Conservation (phyloP, 2,329 filamentous ascomycete genomes). For the Alternaria alternata region DNA sequence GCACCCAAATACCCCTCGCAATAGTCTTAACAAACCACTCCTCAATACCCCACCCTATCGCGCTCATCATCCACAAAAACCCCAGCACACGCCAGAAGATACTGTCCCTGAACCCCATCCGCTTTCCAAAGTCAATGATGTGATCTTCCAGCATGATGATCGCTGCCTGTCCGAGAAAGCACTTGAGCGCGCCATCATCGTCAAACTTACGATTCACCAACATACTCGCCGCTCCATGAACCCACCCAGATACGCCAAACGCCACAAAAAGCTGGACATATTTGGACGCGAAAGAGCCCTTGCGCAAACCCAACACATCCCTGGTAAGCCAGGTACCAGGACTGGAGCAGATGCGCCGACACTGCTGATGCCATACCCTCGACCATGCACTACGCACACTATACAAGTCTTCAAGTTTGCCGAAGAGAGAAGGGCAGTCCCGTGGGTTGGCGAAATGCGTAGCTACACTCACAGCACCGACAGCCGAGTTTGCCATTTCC, state of each 20-base stretch:
- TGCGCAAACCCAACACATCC: slow-evolving; percentile 28
- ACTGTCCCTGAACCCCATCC: slow-evolving; percentile 24
- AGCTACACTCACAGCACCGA: slow-evolving; percentile 26
- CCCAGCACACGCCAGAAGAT: slow-evolving; percentile 30
- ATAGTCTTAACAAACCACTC: slow-evolving; percentile 14
- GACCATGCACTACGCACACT: slow-evolving; percentile 36
- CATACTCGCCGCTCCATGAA: slow-evolving; percentile 32
- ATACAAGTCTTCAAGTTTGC: slow-evolving; percentile 23
- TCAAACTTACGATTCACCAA: slow-evolving; percentile 19
- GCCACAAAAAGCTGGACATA: slow-evolving; percentile 40
- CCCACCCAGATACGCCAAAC: slow-evolving; percentile 29
- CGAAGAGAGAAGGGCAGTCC: slow-evolving; percentile 40
- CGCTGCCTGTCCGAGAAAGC: slow-evolving; percentile 35
- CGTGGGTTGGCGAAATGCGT: slow-evolving; percentile 27
- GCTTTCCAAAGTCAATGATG: slow-evolving; percentile 32
- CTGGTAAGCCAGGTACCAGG: slow-evolving; percentile 27
- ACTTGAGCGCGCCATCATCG: slow-evolving; percentile 25
- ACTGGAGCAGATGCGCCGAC: slow-evolving; percentile 29
- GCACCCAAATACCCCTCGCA: slow-evolving; percentile 32
- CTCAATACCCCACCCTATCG: slow-evolving; percentile 24
- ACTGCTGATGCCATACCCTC: slow-evolving; percentile 38
- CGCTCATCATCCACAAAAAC: slow-evolving; percentile 30
- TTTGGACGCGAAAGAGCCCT: slow-evolving; percentile 39
- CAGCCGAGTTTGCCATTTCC: slow-evolving; percentile 22
- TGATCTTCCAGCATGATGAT: slow-evolving; percentile 44